Conservation (phyloP, 148 eudicot genomes). For the Rhododendron vialii region DNA sequence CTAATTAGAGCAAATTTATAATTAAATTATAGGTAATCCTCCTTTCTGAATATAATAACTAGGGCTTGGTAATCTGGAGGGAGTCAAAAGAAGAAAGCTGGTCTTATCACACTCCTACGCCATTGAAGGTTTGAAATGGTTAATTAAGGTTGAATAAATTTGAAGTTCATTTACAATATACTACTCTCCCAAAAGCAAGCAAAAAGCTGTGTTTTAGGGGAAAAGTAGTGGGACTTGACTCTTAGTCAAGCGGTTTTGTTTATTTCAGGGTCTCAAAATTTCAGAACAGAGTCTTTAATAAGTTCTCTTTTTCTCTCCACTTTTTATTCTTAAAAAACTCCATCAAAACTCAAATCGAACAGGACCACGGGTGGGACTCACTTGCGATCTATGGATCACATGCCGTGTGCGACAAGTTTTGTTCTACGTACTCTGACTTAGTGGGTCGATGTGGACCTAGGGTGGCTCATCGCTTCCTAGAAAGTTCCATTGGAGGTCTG, state of each 20-base stretch:
- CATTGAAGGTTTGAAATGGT: not conserved
- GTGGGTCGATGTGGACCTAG: not conserved
- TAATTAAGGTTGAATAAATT: not conserved
- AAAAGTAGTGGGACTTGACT: not conserved
- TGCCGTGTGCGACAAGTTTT: not conserved
- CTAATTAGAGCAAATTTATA: not conserved
- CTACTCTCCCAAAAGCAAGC: not conserved
- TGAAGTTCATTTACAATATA: not conserved
- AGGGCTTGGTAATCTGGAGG: not conserved
- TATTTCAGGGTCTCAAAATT: too few relatives aligned
- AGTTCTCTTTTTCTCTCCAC: too few relatives aligned
- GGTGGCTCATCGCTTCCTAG: not conserved
- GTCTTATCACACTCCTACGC: not conserved
- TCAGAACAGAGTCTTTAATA: fast-evolving
- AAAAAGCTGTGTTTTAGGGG: not conserved
- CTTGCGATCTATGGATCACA: not conserved
- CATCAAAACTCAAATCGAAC: too few relatives aligned
- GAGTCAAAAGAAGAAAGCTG: not conserved
- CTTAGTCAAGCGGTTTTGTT: not conserved
- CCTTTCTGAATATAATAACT: not conserved
- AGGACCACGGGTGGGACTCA: not conserved
- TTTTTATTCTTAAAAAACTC: too few relatives aligned
- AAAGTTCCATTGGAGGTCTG: not conserved
- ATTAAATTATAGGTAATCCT: not conserved
- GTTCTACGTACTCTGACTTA: not conserved